phyloP scores from a whole-genome alignment of 768 basidiomycete genomes.

The Russula sp. region DNA sequence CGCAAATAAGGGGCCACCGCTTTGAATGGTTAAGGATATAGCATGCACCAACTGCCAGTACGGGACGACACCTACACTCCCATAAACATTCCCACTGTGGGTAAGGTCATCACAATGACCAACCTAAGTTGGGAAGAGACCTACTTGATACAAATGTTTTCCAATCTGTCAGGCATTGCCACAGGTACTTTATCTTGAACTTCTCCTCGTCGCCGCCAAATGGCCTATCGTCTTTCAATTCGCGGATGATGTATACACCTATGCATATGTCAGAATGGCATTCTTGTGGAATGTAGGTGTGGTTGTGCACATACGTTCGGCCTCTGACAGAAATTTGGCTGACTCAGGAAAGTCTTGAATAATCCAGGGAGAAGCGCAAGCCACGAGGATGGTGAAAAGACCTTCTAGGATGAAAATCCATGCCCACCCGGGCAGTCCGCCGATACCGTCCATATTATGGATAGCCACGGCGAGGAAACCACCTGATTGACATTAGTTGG shows the following conservation, averaged over 20 bases:
- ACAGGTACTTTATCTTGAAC: neutral
- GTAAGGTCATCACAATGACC: neutral
- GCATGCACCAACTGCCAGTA: neutral
- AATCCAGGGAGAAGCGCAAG: conserved; percentile 2
- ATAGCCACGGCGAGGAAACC: conserved; percentile 4
- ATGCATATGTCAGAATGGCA: neutral
- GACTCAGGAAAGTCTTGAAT: conserved; percentile 7
- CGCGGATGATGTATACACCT: neutral
- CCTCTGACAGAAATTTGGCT: conserved; percentile 4
- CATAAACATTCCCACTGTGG: neutral
- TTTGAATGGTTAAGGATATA: neutral
- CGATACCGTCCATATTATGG: conserved; percentile 9
- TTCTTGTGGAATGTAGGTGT: neutral
- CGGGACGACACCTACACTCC: neutral
- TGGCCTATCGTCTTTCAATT: neutral
- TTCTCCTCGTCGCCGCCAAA: neutral
- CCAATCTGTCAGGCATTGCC: conserved; percentile 4
- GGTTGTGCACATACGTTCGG: neutral
- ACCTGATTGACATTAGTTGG: neutral
- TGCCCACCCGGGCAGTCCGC: conserved; percentile 6
- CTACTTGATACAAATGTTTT: conserved; percentile 4
- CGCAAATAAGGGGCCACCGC: neutral
- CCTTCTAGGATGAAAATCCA: conserved; percentile 11
- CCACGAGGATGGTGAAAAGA: neutral
- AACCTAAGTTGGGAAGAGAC: neutral